Evolutionary conservation across 352 stramenopile species (phyloP), one percentile per base, ranked within the genome.

Genomic region (Blastocystis sp.): DNA sequence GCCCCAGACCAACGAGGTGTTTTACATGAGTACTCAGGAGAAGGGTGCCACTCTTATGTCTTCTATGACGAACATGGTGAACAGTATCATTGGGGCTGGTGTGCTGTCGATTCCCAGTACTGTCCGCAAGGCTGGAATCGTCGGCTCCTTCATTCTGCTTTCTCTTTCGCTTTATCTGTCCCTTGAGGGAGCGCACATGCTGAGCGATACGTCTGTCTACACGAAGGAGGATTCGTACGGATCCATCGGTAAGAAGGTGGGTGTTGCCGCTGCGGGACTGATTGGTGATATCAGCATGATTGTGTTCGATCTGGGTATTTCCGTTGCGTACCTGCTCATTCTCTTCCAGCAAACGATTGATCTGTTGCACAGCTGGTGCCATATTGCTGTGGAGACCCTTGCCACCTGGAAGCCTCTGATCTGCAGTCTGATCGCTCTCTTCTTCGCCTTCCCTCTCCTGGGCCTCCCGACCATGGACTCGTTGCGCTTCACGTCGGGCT

Each of bases 271-370:
- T 4, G 38, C 46, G 38, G 61, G 61, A 24, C n/a, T 51, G 9
- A 11, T 73, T 34, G 61, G 29, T 73, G 61, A 73, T 73, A 36
- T 46, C 32, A 7, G 4, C 9, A 49, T 73, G 27, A 73, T 73
- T 40, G n/a, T 73, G 18, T 73, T 73, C 18, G 61, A 73, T 51
- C 11, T 73, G 6, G 61, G 61, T 53, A 24, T 73, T 21, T 73
- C 61, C n/a, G 38, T 73, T 49, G 61, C 29, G 3, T 73, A 81
- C 24, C 32, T 67, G 1, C 32, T 65, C 42, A 81, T 81, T 64
- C 7, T 81, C 40, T 81, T 81, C 69, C 2, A 18, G 3, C 49
- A 81, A 21, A 21, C 21, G 11, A 67, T 34, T 8, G 49, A 81
- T 67, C 69, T 81, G 21, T 14, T 81, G 6, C 24, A 67, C 4